Conservation (phyloP, 208 protist species). For the Acanthamoeba castellanii region DNA sequence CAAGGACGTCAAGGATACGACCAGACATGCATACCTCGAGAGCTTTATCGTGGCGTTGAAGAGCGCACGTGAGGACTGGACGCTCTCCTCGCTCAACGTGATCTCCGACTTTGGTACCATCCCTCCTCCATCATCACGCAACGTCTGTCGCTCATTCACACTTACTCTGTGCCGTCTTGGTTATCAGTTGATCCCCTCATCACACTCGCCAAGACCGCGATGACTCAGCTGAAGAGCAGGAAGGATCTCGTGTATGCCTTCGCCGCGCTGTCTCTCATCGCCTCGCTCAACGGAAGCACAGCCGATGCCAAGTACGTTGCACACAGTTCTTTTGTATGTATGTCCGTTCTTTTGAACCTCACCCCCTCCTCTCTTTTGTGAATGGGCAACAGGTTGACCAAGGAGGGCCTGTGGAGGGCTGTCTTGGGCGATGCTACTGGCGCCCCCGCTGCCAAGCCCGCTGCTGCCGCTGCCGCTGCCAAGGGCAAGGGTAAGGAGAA, state of each 20-base stretch:
- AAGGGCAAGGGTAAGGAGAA: slow-evolving; percentile 70
- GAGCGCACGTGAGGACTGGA: slow-evolving; percentile 59
- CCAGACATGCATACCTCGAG: slow-evolving; percentile 32
- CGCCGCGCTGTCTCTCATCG: slow-evolving; percentile 45
- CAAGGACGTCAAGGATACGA: slow-evolving; percentile 67
- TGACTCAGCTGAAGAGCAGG: slow-evolving; percentile 62
- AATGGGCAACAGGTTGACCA: background rate
- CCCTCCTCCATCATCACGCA: background rate
- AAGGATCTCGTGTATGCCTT: slow-evolving; percentile 74
- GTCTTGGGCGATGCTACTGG: slow-evolving; percentile 33
- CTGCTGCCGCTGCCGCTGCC: background rate
- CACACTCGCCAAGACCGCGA: slow-evolving; percentile 46
- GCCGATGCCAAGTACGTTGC: slow-evolving; percentile 38
- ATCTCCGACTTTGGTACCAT: slow-evolving; percentile 64
- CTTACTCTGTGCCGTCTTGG: background rate
- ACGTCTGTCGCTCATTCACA: background rate
- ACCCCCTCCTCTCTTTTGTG: background rate
- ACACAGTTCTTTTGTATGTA: background rate
- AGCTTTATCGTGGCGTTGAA: slow-evolving; percentile 39
- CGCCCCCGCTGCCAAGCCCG: background rate
- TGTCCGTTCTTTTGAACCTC: background rate
- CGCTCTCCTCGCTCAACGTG: background rate
- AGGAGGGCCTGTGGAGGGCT: slow-evolving; percentile 63
- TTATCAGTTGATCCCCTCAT: slow-evolving; percentile 59
- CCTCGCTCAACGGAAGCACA: background rate